phyloP scores from a whole-genome alignment of 495 filamentous ascomycete genomes.

The Xylaria intraflava region DNA sequence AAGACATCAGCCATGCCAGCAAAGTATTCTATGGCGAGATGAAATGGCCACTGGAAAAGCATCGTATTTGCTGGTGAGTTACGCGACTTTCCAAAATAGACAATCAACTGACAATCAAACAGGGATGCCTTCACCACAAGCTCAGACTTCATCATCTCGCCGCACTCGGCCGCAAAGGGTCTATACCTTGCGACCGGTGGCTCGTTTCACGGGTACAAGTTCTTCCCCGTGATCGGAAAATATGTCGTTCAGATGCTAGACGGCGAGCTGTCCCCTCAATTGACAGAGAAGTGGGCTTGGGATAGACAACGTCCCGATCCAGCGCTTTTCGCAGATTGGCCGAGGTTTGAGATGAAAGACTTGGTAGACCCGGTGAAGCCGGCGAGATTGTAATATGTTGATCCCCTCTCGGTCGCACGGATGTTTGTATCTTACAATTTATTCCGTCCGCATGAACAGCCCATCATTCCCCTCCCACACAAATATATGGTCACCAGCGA shows the following conservation, averaged over 20 bases:
- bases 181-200: slow-evolving; percentile 41
- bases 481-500: neutral
- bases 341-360: slow-evolving; percentile 21
- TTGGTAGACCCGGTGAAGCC: slow-evolving; percentile 7
- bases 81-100: neutral
- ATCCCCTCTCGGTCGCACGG: neutral
- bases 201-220: slow-evolving; percentile 52
- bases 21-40: slow-evolving; percentile 20
- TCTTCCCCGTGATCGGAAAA: slow-evolving; percentile 57
- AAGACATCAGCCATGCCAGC: slow-evolving; percentile 24
- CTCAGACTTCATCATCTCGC: slow-evolving; percentile 51
- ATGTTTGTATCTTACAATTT: neutral
- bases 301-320: slow-evolving; percentile 28
- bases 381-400: neutral
- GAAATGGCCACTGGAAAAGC: slow-evolving; percentile 16
- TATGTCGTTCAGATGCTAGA: slow-evolving; percentile 53
- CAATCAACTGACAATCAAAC: neutral
- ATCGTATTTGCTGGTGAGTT: slow-evolving; percentile 35
- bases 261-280: slow-evolving; percentile 36
- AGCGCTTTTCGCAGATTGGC: slow-evolving; percentile 16
- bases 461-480: no score
- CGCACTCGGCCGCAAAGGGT: slow-evolving; percentile 45
- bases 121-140: slow-evolving; percentile 36
- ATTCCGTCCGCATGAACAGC: no score
- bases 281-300: slow-evolving; percentile 52